Conservation (phyloP, 441 rosid species). For the Brassica hybrid region DNA sequence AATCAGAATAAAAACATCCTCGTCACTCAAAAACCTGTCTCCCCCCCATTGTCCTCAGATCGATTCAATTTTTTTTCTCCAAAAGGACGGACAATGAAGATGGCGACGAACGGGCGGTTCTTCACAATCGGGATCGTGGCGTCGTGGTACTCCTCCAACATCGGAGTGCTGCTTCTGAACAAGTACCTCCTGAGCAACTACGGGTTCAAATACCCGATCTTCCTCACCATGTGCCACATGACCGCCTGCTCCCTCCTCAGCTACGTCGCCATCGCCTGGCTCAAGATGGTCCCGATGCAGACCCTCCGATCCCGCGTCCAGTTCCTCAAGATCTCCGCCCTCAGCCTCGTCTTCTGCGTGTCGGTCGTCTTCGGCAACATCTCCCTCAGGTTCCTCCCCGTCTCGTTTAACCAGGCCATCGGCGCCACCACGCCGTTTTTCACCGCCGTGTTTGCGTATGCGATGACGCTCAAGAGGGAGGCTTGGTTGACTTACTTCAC, state of each 20-base stretch:
- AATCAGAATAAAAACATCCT: too few relatives aligned
- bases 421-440: constrained; percentile 98
- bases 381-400: constrained; percentile 79
- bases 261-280: constrained; percentile 86
- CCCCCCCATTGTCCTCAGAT: constrained; percentile 21
- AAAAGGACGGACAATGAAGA: constrained; percentile 43
- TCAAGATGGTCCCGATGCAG: constrained; percentile 94
- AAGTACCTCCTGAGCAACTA: constrained; percentile 85
- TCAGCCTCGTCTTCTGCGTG: constrained; percentile 84
- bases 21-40: not conserved
- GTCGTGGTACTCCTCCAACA: constrained; percentile 89
- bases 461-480: constrained; percentile 80
- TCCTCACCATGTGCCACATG: constrained; percentile 97
- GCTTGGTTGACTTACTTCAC: constrained; percentile 92
- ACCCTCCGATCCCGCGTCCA: constrained; percentile 80
- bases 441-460: constrained; percentile 86
- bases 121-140: constrained; percentile 83
- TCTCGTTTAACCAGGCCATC: constrained; percentile 83
- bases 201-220: constrained; percentile 92
- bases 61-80: not conserved
- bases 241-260: constrained; percentile 85
- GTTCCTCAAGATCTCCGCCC: constrained; percentile 80
- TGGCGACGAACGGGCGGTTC: constrained; percentile 51
- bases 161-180: constrained; percentile 84
- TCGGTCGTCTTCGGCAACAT: constrained; percentile 92